Base-by-base conservation (phyloP, 2,329 filamentous ascomycete genomes). In the Aspergillus arachidicola region DNA sequence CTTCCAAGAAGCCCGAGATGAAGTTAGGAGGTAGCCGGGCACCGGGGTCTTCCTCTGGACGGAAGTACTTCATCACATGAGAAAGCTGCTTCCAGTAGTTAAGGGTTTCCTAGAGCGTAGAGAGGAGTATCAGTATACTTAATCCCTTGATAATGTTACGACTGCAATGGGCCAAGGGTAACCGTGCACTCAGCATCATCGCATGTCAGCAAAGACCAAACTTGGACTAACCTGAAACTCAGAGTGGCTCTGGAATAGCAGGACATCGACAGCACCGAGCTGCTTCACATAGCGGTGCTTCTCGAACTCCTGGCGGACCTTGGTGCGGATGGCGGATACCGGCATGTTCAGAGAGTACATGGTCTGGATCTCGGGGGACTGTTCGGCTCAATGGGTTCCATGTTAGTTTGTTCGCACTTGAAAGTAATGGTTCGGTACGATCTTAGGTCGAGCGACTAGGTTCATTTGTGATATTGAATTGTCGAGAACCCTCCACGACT, bases 71-170 rank as follows among this genome's bases (percentile, higher is more conserved):
- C 87, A 99, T 93, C 71, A 99, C 87, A 79, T 99, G 95, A 68
- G 91, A 91, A 66, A 94, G 86, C 82, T 99, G 95, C 82, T 97
- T 97, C 95, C 95, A 99, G 86, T 91, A 99, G 84, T 99, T 99
- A 85, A 99, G 88, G 59, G 92, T 99, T 86, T 99, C 95, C 94
- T 97, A 36, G 3, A 38, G 28, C 14, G 51, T 55, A 26, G 7
- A 21, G 10, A n/a, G 14, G 14, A 55, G 30, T 0, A 30, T 55
- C n/a, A 55, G 51, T 19, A 55, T 38, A 23, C 34, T 38, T 38
- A 32, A 21, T 34, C 30, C 50, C 28, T 4, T 34, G 51, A 4
- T 6, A 19, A 16, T 3, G 21, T 4, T 4, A 38, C 14, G 34
- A 11, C 11, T 34, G 10, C 30, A 26, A 26, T 26, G 30, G 30